Evolutionary conservation across 2,329 filamentous ascomycete genomes (phyloP), one percentile per base, ranked within the genome.

Genomic region (Verruconis gallopava): DNA sequence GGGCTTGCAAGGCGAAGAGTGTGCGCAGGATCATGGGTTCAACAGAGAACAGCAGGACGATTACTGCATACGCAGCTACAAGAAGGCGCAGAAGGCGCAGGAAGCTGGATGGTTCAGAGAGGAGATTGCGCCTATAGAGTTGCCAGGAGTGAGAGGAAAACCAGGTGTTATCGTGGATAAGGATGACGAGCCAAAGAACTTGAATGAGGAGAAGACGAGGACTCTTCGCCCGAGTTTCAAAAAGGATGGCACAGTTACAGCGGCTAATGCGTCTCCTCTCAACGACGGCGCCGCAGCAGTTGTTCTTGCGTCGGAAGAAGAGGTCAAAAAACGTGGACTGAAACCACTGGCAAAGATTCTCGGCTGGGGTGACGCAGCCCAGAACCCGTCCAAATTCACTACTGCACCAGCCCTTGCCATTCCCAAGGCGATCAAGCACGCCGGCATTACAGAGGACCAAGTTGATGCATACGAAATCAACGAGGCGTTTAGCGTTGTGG

Each of bases 381-480:
- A 93, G 51, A 77, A 84, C 58, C 89, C 91, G 32, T 83, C 81
- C 68, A 91, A 91, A 62, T 98, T 98, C 75, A 98, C 91, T 51
- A 91, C 86, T 38, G 82, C 91, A 5, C 91, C 91, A 6, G 76
- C 91, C 15, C 75, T 96, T 44, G 91, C 91, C 50, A 93, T 98
- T 54, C 91, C 91, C 61, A 98, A 96, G 73, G 91, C 91, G 45
- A 76, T 98, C 57, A 86, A 89, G 73, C 89, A 98, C 66, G 91
- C 91, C 47, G 83, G 84, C 48, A 67, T 98, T 48, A 74, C 77
- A 44, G 73, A 79, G 52, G 76, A 80, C 49, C 72, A 84, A 46
- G 73, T 98, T 45, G 89, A 96, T 56, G 91, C 78, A 53, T 98
- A 91, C 63, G 91, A 98, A 72, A 95, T 98, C 72, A 98, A 98